phyloP scores from a whole-genome alignment of 2,329 filamentous ascomycete species.

The Pyrenophora tritici-repentis region DNA sequence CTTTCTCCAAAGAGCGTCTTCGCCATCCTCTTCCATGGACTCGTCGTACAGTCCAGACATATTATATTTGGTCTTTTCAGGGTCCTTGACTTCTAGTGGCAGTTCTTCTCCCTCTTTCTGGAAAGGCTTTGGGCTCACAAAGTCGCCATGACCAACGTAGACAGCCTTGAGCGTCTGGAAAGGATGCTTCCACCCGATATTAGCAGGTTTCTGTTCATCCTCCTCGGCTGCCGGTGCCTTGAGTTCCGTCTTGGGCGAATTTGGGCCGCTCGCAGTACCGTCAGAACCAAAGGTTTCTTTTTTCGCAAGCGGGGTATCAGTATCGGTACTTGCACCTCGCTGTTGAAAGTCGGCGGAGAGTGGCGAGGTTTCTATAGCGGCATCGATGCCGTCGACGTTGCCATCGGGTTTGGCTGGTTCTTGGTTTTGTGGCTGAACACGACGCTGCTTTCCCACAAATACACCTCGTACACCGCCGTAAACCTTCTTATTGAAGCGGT shows the following conservation, averaged over 20 bases:
- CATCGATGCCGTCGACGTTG: slow-evolving; percentile 24
- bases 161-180: slow-evolving; percentile 33
- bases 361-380: slow-evolving; percentile 31
- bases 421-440: slow-evolving; percentile 17
- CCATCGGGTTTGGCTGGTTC: slow-evolving; percentile 9
- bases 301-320: slow-evolving; percentile 35
- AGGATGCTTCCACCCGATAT: slow-evolving; percentile 22
- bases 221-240: slow-evolving; percentile 25
- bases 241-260: slow-evolving; percentile 28
- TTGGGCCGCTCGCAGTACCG: slow-evolving; percentile 25
- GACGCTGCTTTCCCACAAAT: slow-evolving; percentile 26
- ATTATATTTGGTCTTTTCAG: slow-evolving; percentile 39
- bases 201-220: slow-evolving; percentile 21
- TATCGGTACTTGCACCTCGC: slow-evolving; percentile 40
- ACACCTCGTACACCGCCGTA: slow-evolving; percentile 48
- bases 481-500: slow-evolving; percentile 46
- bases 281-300: slow-evolving; percentile 35
- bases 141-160: slow-evolving; percentile 26
- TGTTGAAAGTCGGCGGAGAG: slow-evolving; percentile 32
- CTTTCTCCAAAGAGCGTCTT: slow-evolving; percentile 71
- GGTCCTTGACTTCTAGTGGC: slow-evolving; percentile 35
- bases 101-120: slow-evolving; percentile 46
- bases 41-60: slow-evolving; percentile 38
- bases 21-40: slow-evolving; percentile 36
- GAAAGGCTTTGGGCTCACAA: slow-evolving; percentile 54